Conservation (phyloP, 2,329 filamentous ascomycete species). For the Didymella segeticola region DNA sequence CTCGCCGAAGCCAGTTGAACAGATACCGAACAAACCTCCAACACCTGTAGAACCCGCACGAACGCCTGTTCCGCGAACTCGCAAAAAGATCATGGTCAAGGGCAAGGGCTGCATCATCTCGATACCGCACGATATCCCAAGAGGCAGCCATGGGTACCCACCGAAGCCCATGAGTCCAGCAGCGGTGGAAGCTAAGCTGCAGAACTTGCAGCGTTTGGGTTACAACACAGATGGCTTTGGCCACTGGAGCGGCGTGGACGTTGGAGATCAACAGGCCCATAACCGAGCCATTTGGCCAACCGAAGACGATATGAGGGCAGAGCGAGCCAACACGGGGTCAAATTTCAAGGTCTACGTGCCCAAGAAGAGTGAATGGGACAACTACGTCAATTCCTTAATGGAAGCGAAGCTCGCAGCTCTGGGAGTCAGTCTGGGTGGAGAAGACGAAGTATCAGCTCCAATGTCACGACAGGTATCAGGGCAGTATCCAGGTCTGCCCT, state of each 20-base stretch:
- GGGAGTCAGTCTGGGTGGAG: conserved; percentile 81
- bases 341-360: conserved; percentile 70
- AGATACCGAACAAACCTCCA: conserved; percentile 26
- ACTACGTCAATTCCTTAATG: conserved; percentile 80
- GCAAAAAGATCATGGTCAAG: conserved; percentile 55
- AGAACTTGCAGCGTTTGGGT: conserved; percentile 71
- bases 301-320: conserved; percentile 63
- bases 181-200: conserved; percentile 68
- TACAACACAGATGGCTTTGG: conserved; percentile 75
- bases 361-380: conserved; percentile 74
- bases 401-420: conserved; percentile 93
- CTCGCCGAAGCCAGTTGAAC: conserved; percentile 27
- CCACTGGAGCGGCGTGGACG: conserved; percentile 56
- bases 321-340: conserved; percentile 58
- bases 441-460: conserved; percentile 66
- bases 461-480: conserved; percentile 76
- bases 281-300: conserved; percentile 74
- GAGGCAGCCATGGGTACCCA: conserved; percentile 51
- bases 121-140: conserved; percentile 52
- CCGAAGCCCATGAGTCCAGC: conserved; percentile 54
- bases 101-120: conserved; percentile 55
- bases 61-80: conserved; percentile 45
- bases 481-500: conserved; percentile 75
- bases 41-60: conserved; percentile 26
- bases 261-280: conserved; percentile 53